A percentile compares a stretch with the other conserved stretches of the same genome.
Conservation (phyloP, 768 basidiomycete genomes). For the Rhodotorula graminis region DNA sequence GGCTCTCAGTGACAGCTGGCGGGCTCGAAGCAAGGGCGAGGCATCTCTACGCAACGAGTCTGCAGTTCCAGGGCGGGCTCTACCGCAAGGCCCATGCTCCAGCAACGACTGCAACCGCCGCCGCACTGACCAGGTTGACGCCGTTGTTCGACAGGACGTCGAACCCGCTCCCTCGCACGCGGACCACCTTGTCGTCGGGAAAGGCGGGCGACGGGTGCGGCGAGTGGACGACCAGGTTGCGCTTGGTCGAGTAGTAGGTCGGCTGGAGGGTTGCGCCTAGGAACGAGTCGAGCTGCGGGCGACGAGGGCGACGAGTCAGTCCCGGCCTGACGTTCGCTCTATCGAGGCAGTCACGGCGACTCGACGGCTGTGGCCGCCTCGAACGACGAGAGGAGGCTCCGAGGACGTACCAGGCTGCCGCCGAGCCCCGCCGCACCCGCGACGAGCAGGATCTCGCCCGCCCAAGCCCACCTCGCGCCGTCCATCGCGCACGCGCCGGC, state of each 20-base stretch:
- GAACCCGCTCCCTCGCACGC: constrained; percentile 44
- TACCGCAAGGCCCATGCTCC: constrained; percentile 3
- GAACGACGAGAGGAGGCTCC: neutral
- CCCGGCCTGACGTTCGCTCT: too few relatives aligned
- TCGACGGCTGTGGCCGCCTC: constrained; percentile 47
- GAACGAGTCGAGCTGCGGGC: constrained; percentile 69
- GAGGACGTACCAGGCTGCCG: constrained; percentile 65
- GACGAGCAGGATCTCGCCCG: constrained; percentile 54
- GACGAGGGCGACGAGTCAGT: too few relatives aligned
- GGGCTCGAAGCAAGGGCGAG: too few relatives aligned
- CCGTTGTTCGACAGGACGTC: constrained; percentile 66
- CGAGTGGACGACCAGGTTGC: constrained; percentile 64
- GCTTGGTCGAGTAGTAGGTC: constrained; percentile 64
- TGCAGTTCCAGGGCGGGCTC: too few relatives aligned
- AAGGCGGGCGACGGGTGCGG: neutral
- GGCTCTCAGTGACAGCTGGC: too few relatives aligned
- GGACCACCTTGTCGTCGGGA: constrained; percentile 53
- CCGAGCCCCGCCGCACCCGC: constrained; percentile 65
- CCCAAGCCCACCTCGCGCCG: constrained; percentile 49
- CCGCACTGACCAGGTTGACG: constrained; percentile 53
- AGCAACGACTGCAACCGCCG: constrained; percentile 49
- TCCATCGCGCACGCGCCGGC: constrained; percentile 50
- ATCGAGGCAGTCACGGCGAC: too few relatives aligned
- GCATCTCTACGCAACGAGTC: too few relatives aligned
- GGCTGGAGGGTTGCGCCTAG: constrained; percentile 81